These are phyloP conservation scores for Backusella westeae DNA, from an alignment of 192 early-diverging fungal species.

Conservation along the genomic window DNA sequence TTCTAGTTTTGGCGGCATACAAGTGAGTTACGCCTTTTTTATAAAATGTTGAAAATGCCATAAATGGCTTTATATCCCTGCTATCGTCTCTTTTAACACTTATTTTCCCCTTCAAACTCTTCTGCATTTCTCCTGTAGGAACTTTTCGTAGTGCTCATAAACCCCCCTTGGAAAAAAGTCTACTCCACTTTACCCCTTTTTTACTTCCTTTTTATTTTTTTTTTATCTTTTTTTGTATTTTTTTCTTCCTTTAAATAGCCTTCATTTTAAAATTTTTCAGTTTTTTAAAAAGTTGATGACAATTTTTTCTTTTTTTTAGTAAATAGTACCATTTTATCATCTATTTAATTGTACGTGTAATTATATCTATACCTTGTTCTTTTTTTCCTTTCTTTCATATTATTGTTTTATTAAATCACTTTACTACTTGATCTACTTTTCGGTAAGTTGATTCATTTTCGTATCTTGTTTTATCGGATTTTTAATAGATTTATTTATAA, in stretches of 20 bases:
- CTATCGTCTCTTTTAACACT: neutral
- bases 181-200: conserved; percentile 3
- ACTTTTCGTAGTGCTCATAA: conserved; percentile 3
- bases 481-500: neutral
- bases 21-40: neutral
- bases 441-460: neutral
- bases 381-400: neutral
- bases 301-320: conserved; percentile 3
- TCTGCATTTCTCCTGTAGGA: conserved; percentile 15
- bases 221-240: conserved; percentile 4
- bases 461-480: neutral
- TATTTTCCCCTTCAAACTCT: neutral
- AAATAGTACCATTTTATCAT: neutral
- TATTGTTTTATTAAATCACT: neutral
- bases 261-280: neutral
- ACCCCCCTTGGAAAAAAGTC: neutral
- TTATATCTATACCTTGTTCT: neutral
- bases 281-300: neutral
- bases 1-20: conserved; percentile 13
- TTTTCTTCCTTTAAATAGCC: conserved; percentile 2
- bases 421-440: neutral
- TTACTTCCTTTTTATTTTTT: conserved; percentile 5
- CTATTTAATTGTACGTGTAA: conserved; percentile 7
- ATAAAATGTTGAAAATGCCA: neutral
- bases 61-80: conserved; percentile 3